Evolutionary conservation across 2,329 filamentous ascomycete genomes (phyloP), one percentile per base, ranked within the genome.

Genomic region (Eurotiales sp.): DNA sequence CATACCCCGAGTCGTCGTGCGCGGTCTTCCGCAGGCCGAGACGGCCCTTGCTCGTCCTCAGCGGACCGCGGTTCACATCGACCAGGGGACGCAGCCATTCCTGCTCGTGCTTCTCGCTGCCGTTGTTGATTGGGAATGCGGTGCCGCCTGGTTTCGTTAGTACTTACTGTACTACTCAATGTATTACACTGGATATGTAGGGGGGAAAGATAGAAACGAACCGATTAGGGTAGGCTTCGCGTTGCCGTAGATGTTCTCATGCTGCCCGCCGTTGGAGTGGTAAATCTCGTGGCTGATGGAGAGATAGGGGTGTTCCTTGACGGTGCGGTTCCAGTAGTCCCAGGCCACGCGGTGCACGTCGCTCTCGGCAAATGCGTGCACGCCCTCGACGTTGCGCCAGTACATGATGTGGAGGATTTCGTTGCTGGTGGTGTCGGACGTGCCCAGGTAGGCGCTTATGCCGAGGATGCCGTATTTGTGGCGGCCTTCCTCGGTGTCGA

Each of bases 241-340:
- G 34, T 78, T 75, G 7, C 71, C 55, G 57, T 81, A 81, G 19
- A 82, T 67, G 2, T 67, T 74, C 71, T 83, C 80, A 64, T 77
- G 80, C 8, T 66, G 64, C 1, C 71, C 71, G 4, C 75, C 72
- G 22, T 70, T 64, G 56, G 45, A 40, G n/a, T 27, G 36, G 25
- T 77, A 82, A 0, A 74, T 72, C 70, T 83, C 80, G 59, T 84
- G 80, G 54, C 70, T 82, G 56, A 82, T 76, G 4, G 72, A 72
- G 21, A 82, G 58, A 55, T 79, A 69, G 22, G 60, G 57, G 36
- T 66, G 55, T 22, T 70, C 59, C 40, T 64, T 64, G n/a, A 56
- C 52, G 7, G 60, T 61, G 46, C 59, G 62, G 49, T 72, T 69
- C 62, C 73, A 79, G 73, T 74, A 81, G 42, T 76, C 71, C 78